Evolutionary conservation across 2,329 filamentous ascomycete species (phyloP), one percentile per base, ranked within the genome.

Genomic region (Aspergillus terreus): DNA sequence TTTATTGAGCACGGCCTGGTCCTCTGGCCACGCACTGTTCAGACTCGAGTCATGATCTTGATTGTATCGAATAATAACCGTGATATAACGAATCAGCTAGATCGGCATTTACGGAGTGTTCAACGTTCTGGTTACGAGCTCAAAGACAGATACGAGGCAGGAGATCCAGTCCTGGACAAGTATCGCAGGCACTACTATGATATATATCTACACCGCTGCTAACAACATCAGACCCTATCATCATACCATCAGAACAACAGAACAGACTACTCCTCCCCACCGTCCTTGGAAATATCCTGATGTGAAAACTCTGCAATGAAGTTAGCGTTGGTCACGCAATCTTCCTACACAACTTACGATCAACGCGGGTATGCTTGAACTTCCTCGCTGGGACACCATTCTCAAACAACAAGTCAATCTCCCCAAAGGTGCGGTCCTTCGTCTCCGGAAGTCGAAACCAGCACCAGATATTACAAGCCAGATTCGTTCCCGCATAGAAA

Each of bases 351-450:
- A 38, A 38, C 15, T 5, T 38, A 38, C 15, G 35, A 38, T 38
- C 14, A 17, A 38, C 35, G 6, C 14, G 14, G 11, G 53, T 55
- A 10, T 47, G 17, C 30, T 50, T 58, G 52, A 74, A 75, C 54
- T 75, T 68, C 48, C 73, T 66, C 44, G 73, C 73, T 0, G 69
- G 59, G 5, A 76, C 47, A 19, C 60, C 64, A 40, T 68, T 62
- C 47, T 70, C 62, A 52, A 77, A 77, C 40, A 76, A 50, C 6
- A 74, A 58, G 51, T 75, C 73, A 11, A 76, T 56, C 58, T 76
- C 73, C 9, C 63, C 65, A 59, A 67, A 72, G 2, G 68, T 71
- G 33, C 70, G 55, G 19, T 66, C 70, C 43, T 67, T 71, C 0
- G 69, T 63, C 48, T 74, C 71, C 4, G 71, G 70, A 6, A 74